Evolutionary conservation across 768 basidiomycete genomes (phyloP).

Genomic region (Tulasnella sp.): DNA sequence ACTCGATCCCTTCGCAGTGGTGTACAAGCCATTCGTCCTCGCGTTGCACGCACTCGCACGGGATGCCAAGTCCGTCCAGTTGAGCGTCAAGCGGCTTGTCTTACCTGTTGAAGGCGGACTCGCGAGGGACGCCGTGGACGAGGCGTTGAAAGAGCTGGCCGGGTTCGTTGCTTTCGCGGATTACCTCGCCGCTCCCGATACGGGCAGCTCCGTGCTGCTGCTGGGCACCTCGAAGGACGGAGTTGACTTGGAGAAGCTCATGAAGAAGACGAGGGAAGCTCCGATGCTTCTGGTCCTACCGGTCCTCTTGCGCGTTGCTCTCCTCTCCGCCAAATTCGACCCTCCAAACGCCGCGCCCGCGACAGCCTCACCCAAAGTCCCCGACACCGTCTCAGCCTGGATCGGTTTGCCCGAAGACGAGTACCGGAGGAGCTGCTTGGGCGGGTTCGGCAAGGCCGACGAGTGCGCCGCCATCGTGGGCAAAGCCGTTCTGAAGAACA

Average conservation of each 20-base stretch:
- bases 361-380: slow-evolving; percentile 38
- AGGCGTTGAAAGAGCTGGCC: slow-evolving; percentile 68
- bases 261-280: slow-evolving; percentile 61
- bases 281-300: slow-evolving; percentile 77
- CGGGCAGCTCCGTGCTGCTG: slow-evolving; percentile 42
- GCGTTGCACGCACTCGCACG: slow-evolving; percentile 62
- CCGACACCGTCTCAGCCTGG: slow-evolving; percentile 55
- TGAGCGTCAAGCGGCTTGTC: slow-evolving; percentile 63
- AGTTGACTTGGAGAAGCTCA: slow-evolving; percentile 32
- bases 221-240: slow-evolving; percentile 18
- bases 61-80: slow-evolving; percentile 65
- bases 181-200: slow-evolving; percentile 38
- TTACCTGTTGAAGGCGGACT: slow-evolving; percentile 57
- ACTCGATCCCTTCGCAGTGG: background rate
- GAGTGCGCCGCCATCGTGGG: slow-evolving; percentile 63
- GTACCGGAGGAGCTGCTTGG: slow-evolving; percentile 69
- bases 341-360: slow-evolving; percentile 35
- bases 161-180: slow-evolving; percentile 63
- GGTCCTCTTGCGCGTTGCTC: slow-evolving; percentile 52
- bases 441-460: slow-evolving; percentile 78
- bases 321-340: background rate
- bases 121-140: slow-evolving; percentile 78
- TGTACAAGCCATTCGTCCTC: slow-evolving; percentile 47
- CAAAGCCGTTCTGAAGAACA: slow-evolving; percentile 55
- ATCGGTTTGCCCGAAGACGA: slow-evolving; percentile 40